Evolutionary conservation across 1,284 basidiomycete genomes (phyloP).

Genomic region (Malassezia psittaci): DNA sequence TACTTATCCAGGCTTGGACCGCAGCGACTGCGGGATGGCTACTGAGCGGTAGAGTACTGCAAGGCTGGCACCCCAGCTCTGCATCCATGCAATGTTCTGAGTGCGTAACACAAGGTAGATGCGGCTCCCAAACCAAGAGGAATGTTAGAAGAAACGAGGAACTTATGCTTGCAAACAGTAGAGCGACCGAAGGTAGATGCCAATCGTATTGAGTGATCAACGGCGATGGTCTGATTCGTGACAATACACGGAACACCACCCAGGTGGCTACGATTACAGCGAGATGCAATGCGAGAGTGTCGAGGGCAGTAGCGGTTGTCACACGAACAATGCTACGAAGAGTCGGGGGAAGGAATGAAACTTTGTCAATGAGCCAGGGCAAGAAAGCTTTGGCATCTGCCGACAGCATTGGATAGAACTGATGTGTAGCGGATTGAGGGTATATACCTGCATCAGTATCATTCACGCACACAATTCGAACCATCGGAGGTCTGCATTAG

Average conservation of each 20-base stretch:
- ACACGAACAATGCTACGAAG: not conserved
- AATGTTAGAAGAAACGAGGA: slow-evolving; percentile 13
- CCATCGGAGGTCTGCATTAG: slow-evolving; percentile 14
- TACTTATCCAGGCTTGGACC: not conserved
- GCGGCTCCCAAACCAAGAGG: slow-evolving; percentile 17
- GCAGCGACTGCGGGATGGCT: no score
- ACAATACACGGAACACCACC: not conserved
- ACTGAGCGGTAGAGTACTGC: no score
- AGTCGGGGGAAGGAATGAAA: not conserved
- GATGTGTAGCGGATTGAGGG: not conserved
- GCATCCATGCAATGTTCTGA: no score
- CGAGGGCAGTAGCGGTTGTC: not conserved
- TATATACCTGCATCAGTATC: not conserved
- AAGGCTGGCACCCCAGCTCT: no score
- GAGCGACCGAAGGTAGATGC: slow-evolving; percentile 12
- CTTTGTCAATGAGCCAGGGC: not conserved
- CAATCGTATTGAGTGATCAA: not conserved
- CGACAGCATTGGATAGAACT: not conserved
- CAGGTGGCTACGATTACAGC: not conserved
- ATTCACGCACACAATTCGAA: slow-evolving; percentile 13
- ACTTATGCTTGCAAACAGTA: slow-evolving; percentile 15
- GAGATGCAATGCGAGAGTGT: not conserved
- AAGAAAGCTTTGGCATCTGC: not conserved
- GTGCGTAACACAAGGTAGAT: not conserved
- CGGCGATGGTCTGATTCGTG: not conserved